phyloP scores from a whole-genome alignment of 1,139 yeast species.

The Sugiyamaella neomexicana region DNA sequence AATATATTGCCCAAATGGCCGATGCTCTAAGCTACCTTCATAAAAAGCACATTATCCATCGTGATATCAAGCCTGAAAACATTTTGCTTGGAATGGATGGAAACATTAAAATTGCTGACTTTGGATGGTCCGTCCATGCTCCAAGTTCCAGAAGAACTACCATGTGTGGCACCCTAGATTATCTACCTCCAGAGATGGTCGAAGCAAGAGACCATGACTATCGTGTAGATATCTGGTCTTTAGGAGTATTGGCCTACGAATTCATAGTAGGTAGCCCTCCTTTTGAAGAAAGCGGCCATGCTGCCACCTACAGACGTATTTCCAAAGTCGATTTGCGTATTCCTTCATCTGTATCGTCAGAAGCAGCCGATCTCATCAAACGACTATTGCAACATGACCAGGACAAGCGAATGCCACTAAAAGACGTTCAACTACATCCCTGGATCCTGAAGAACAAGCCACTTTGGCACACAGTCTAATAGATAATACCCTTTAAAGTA shows the following conservation, averaged over 20 bases:
- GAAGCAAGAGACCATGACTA: slow-evolving; percentile 78
- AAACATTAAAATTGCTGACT: slow-evolving; percentile 91
- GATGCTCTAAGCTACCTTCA: slow-evolving; percentile 76
- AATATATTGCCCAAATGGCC: slow-evolving; percentile 79
- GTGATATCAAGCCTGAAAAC: slow-evolving; percentile 97
- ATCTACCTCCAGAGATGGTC: slow-evolving; percentile 94
- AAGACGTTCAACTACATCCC: slow-evolving; percentile 69
- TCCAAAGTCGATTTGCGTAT: slow-evolving; percentile 71
- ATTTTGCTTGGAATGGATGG: slow-evolving; percentile 72
- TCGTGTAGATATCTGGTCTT: slow-evolving; percentile 87
- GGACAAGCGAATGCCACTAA: slow-evolving; percentile 57
- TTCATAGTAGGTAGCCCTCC: slow-evolving; percentile 86
- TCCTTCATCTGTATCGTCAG: slow-evolving; percentile 67
- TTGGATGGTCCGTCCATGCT: slow-evolving; percentile 91
- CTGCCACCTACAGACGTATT: slow-evolving; percentile 77
- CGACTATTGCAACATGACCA: slow-evolving; percentile 67
- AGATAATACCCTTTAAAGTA: not conserved
- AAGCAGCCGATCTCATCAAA: slow-evolving; percentile 74
- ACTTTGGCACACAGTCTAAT: slow-evolving; percentile 44
- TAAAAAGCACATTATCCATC: slow-evolving; percentile 74
- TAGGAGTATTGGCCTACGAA: slow-evolving; percentile 86
- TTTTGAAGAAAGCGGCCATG: slow-evolving; percentile 75
- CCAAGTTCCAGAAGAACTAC: slow-evolving; percentile 63
- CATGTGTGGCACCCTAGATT: slow-evolving; percentile 93
- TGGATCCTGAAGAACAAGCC: slow-evolving; percentile 73